These are phyloP conservation scores for Zalaria obscura DNA, from an alignment of 2,329 filamentous ascomycete species.

Conservation along the genomic window DNA sequence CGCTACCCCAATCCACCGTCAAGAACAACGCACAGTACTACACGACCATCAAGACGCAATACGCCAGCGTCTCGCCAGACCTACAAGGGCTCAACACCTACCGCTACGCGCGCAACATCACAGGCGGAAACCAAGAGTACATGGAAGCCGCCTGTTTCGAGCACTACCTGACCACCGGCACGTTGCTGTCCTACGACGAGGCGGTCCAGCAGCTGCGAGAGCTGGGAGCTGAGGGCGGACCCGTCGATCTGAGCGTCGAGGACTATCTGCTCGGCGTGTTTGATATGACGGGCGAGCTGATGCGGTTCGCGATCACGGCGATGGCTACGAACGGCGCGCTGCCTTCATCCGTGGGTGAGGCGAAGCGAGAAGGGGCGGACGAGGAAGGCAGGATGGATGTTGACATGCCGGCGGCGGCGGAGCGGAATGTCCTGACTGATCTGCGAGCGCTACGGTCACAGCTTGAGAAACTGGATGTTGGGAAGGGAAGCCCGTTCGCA, in stretches of 20 bases:
- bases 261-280: slow-evolving; percentile 89
- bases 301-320: slow-evolving; percentile 85
- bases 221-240: slow-evolving; percentile 24
- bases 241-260: slow-evolving; percentile 55
- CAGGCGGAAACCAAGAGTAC: slow-evolving; percentile 76
- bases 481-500: slow-evolving; percentile 36
- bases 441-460: slow-evolving; percentile 62
- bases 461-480: slow-evolving; percentile 58
- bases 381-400: slow-evolving; percentile 20
- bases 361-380: slow-evolving; percentile 8
- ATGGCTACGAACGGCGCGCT: slow-evolving; percentile 59
- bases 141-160: slow-evolving; percentile 83
- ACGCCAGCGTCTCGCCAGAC: slow-evolving; percentile 55
- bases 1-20: slow-evolving; percentile 53
- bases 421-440: slow-evolving; percentile 60
- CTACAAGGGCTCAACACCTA: slow-evolving; percentile 65
- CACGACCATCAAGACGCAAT: slow-evolving; percentile 54
- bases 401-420: slow-evolving; percentile 10
- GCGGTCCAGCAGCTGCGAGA: slow-evolving; percentile 27
- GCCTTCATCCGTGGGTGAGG: slow-evolving; percentile 27
- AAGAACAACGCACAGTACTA: slow-evolving; percentile 58
- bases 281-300: slow-evolving; percentile 89
- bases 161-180: slow-evolving; percentile 70
- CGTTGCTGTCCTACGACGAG: slow-evolving; percentile 54
- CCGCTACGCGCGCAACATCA: slow-evolving; percentile 68